phyloP scores from a whole-genome alignment of 768 basidiomycete genomes.

The Termitomyces sp. region DNA sequence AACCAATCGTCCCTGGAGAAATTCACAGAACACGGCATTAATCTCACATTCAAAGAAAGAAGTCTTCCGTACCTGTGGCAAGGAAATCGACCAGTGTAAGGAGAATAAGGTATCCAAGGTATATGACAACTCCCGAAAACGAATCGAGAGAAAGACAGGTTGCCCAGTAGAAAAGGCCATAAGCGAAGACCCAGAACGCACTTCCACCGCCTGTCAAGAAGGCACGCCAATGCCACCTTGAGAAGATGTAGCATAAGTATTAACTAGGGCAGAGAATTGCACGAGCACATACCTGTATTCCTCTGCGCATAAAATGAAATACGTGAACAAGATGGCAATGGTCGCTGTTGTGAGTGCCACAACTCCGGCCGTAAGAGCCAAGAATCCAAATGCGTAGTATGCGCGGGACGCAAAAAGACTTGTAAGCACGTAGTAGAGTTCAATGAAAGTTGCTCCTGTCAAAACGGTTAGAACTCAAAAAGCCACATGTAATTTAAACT shows the following conservation, averaged over 20 bases:
- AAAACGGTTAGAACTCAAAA: constrained; percentile 6
- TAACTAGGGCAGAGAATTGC: background rate
- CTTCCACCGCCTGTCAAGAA: constrained; percentile 92
- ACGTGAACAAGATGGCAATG: constrained; percentile 83
- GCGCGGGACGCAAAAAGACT: constrained; percentile 89
- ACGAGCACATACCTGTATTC: constrained; percentile 71
- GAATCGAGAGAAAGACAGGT: constrained; percentile 85
- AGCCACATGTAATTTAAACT: background rate
- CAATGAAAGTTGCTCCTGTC: constrained; percentile 92
- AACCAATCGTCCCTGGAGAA: constrained; percentile 80
- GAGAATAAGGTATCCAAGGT: constrained; percentile 87
- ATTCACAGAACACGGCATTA: background rate
- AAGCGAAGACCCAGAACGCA: constrained; percentile 87
- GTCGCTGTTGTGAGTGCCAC: constrained; percentile 88
- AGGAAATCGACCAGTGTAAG: constrained; percentile 85
- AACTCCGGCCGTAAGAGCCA: constrained; percentile 82
- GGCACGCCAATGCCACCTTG: constrained; percentile 94
- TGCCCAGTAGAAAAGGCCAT: constrained; percentile 87
- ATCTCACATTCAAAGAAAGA: background rate
- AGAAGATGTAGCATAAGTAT: constrained; percentile 8
- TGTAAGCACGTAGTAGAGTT: constrained; percentile 89
- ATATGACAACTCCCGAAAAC: constrained; percentile 76
- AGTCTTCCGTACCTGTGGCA: constrained; percentile 62
- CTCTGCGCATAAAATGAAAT: constrained; percentile 91
- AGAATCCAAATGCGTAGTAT: constrained; percentile 96